Percentiles rank a stretch among this genome's conserved stretches.
These are phyloP conservation scores for Metarhizium humberi DNA, from an alignment of 2,329 filamentous ascomycete species.

Conservation along the genomic window DNA sequence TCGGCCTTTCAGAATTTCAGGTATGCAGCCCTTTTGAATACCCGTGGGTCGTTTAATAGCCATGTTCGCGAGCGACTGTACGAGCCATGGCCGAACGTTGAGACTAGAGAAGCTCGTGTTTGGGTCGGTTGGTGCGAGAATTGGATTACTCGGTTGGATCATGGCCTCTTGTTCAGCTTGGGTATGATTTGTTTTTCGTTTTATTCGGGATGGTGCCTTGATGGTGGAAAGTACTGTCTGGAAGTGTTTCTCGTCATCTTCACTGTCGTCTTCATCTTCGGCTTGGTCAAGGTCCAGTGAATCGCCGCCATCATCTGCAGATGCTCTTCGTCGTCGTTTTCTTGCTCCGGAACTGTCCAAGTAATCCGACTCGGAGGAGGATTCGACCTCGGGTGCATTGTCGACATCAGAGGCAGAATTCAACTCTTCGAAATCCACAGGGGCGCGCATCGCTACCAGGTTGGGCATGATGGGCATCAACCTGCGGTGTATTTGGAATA, in stretches of 20 bases:
- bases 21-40: constrained; percentile 89
- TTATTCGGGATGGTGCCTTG: constrained; percentile 45
- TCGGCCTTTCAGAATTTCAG: constrained; percentile 79
- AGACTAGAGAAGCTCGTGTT: constrained; percentile 63
- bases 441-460: background rate
- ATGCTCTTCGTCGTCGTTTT: constrained; percentile 34
- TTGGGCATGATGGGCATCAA: background rate
- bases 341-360: constrained; percentile 35
- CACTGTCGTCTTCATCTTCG: constrained; percentile 24
- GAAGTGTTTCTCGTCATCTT: constrained; percentile 22
- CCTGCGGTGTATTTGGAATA: background rate
- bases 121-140: constrained; percentile 43
- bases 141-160: constrained; percentile 19
- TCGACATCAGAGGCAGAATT: background rate
- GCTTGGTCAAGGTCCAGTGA: constrained; percentile 11
- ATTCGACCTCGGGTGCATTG: constrained; percentile 13
- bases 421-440: background rate
- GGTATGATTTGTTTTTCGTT: constrained; percentile 22
- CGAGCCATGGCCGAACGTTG: constrained; percentile 75
- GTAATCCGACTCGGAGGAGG: constrained; percentile 36
- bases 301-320: constrained; percentile 17
- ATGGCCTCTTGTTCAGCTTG: constrained; percentile 9
- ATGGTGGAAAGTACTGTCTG: constrained; percentile 30
- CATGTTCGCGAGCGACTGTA: constrained; percentile 64
- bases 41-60: constrained; percentile 83